Conservation (phyloP, 2,329 filamentous ascomycete species). For the Colletotrichum sp. region DNA sequence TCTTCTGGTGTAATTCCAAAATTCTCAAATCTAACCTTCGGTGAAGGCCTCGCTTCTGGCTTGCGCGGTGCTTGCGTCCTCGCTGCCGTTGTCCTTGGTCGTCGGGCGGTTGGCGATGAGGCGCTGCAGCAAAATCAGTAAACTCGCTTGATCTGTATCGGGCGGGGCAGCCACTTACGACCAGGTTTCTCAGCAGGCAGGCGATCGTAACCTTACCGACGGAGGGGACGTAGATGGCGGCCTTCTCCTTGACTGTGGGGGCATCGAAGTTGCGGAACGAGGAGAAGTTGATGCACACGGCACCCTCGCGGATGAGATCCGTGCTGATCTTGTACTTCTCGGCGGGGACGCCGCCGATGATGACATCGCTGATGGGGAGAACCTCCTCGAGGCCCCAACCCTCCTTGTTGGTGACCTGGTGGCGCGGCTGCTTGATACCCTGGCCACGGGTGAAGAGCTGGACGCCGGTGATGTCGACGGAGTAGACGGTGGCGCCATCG, state of each 20-base stretch:
- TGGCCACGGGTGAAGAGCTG: slow-evolving; percentile 91
- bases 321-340: slow-evolving; percentile 90
- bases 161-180: slow-evolving; percentile 61
- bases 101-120: slow-evolving; percentile 55
- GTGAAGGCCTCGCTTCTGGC: slow-evolving; percentile 47
- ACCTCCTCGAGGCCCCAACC: slow-evolving; percentile 82
- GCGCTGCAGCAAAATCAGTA: slow-evolving; percentile 38
- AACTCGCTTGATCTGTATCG: neutral
- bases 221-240: slow-evolving; percentile 94
- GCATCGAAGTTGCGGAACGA: slow-evolving; percentile 91
- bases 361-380: slow-evolving; percentile 87
- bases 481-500: slow-evolving; percentile 94
- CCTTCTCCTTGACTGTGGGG: slow-evolving; percentile 89
- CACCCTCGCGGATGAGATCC: slow-evolving; percentile 82
- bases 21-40: slow-evolving; percentile 32
- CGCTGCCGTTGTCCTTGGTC: slow-evolving; percentile 37
- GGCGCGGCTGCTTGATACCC: slow-evolving; percentile 83
- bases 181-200: slow-evolving; percentile 83
- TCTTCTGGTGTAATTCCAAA: neutral
- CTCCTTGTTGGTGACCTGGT: slow-evolving; percentile 85
- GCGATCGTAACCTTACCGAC: slow-evolving; percentile 98
- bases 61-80: slow-evolving; percentile 29
- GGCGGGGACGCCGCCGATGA: slow-evolving; percentile 90
- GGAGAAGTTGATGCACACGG: slow-evolving; percentile 98
- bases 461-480: slow-evolving; percentile 88